Conservation (phyloP, 345 rosid genomes). For the Arabidopsis arenosa region DNA sequence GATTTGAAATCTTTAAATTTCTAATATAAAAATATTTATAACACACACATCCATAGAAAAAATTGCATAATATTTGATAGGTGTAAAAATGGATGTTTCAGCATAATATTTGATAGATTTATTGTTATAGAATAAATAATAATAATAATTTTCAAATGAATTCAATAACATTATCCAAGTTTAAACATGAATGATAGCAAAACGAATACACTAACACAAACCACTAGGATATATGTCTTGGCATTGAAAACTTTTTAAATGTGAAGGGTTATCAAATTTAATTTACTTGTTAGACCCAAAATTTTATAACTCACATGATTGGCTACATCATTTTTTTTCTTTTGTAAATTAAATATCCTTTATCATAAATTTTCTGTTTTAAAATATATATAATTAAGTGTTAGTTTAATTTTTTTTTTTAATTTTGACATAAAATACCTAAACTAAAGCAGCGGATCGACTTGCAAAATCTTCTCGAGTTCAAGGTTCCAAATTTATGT, state of each 20-base stretch:
- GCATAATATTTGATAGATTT: background rate
- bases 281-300: too few species aligned
- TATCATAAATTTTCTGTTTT: background rate
- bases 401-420: too few species aligned
- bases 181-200: background rate
- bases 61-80: too few species aligned
- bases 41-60: background rate
- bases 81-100: too few species aligned
- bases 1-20: constrained; percentile 42
- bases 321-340: background rate
- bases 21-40: constrained; percentile 1
- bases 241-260: background rate
- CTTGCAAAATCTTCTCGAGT: too few species aligned
- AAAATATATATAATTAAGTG: too few species aligned
- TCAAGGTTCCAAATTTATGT: too few species aligned
- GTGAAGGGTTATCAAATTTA: background rate
- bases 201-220: background rate
- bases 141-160: background rate
- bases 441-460: too few species aligned
- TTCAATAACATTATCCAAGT: background rate
- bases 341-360: background rate
- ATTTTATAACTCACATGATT: background rate
- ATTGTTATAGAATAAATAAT: too few species aligned
- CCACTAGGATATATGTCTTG: background rate
- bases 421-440: too few species aligned